phyloP scores from a whole-genome alignment of 371 early-diverging fungal species.

The Apophysomyces ossiformis region DNA sequence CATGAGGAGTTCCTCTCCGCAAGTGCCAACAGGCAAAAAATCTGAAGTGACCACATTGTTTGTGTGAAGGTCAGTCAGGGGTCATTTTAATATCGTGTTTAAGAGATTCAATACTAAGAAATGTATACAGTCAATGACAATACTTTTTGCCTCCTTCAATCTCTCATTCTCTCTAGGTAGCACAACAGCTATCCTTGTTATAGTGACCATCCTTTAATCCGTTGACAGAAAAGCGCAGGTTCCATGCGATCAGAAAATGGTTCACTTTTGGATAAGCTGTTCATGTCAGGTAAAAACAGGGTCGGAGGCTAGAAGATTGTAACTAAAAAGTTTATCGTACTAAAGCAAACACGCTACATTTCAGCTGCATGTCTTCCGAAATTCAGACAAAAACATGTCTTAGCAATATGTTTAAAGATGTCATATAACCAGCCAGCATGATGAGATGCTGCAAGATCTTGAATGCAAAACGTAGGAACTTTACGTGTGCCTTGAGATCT shows the following conservation, averaged over 20 bases:
- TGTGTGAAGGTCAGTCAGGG: constrained; percentile 87
- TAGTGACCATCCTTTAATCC: constrained; percentile 60
- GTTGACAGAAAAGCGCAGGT: constrained; percentile 86
- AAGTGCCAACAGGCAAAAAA: no score
- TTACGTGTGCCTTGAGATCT: no score
- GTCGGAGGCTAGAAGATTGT: no score
- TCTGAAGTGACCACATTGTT: constrained; percentile 67
- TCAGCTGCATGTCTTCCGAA: no score
- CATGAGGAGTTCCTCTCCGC: not conserved
- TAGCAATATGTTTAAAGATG: no score
- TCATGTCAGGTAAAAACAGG: constrained; percentile 15
- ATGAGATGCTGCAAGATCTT: no score
- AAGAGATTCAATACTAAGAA: constrained; percentile 73
- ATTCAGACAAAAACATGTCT: no score
- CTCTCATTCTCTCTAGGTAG: constrained; percentile 15
- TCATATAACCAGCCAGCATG: no score
- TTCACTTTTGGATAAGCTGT: constrained; percentile 86
- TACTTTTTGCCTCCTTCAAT: not conserved
- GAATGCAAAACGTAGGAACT: no score
- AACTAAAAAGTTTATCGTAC: no score
- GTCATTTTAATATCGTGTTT: constrained; percentile 93
- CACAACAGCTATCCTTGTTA: no score
- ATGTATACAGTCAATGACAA: constrained; percentile 10
- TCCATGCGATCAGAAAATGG: constrained; percentile 91
- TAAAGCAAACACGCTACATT: no score